phyloP scores from a whole-genome alignment of 2,329 filamentous ascomycete species.

The Sordariomycetes sp. region DNA sequence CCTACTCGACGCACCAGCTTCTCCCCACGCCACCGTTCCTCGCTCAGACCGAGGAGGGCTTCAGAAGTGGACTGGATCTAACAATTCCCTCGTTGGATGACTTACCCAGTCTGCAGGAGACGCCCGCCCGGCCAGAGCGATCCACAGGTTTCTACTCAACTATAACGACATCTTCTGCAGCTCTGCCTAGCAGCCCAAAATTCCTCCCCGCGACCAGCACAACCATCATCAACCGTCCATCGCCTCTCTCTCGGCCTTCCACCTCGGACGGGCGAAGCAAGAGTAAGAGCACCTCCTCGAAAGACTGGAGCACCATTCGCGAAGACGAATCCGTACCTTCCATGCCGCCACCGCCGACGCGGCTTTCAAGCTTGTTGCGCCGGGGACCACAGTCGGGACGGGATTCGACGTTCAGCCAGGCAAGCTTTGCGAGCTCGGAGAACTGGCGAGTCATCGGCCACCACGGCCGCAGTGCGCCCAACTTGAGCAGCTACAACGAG shows the following conservation, averaged over 20 bases:
- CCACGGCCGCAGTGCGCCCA: slow-evolving; percentile 14
- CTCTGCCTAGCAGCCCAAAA: slow-evolving; percentile 10
- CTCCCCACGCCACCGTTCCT: slow-evolving; percentile 18
- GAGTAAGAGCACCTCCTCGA: slow-evolving; percentile 6
- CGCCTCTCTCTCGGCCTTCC: no score
- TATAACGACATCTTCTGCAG: slow-evolving; percentile 22
- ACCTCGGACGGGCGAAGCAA: no score
- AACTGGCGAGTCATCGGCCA: slow-evolving; percentile 21
- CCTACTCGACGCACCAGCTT: slow-evolving; percentile 19
- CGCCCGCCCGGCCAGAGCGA: background rate
- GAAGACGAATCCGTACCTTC: slow-evolving; percentile 5
- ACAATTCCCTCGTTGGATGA: slow-evolving; percentile 17
- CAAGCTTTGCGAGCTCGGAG: slow-evolving; percentile 24
- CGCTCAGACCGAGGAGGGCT: slow-evolving; percentile 14
- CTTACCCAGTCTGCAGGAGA: slow-evolving; percentile 11
- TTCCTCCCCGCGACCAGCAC: background rate
- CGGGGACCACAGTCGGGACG: background rate
- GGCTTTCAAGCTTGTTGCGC: slow-evolving; percentile 12
- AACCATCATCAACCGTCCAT: slow-evolving; percentile 1
- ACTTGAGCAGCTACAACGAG: slow-evolving; percentile 19
- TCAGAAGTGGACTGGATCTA: slow-evolving; percentile 17
- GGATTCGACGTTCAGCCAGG: slow-evolving; percentile 11
- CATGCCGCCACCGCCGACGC: slow-evolving; percentile 11
- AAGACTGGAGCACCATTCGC: slow-evolving; percentile 5
- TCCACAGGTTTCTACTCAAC: slow-evolving; percentile 15